Conservation (phyloP, 768 basidiomycete genomes). For the Glaciozyma antarctica region DNA sequence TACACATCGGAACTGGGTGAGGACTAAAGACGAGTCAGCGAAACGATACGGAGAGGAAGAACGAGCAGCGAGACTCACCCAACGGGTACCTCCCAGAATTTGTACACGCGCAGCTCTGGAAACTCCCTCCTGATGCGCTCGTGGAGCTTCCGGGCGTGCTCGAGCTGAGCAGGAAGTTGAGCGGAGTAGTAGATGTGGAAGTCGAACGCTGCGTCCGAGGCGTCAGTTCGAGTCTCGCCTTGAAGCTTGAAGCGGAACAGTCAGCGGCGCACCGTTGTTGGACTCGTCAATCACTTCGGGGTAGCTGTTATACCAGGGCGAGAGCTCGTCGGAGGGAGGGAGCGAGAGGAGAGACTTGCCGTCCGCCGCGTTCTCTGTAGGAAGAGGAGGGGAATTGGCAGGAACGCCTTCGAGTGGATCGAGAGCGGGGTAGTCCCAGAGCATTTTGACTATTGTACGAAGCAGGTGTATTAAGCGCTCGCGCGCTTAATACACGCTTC, state of each 20-base stretch:
- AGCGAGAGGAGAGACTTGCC: constrained; percentile 16
- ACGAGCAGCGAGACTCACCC: constrained; percentile 9
- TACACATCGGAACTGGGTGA: constrained; percentile 27
- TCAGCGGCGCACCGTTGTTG: constrained; percentile 25
- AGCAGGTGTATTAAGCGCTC: too few relatives aligned
- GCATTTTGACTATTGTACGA: background rate
- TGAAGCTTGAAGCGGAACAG: background rate
- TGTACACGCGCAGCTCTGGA: constrained; percentile 30
- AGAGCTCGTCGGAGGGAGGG: constrained; percentile 2
- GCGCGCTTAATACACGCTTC: too few relatives aligned
- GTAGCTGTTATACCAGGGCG: constrained; percentile 16
- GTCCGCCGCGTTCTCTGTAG: constrained; percentile 7
- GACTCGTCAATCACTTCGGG: constrained; percentile 13
- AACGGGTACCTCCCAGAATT: constrained; percentile 21
- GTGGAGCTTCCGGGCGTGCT: constrained; percentile 25
- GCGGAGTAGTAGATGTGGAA: constrained; percentile 14
- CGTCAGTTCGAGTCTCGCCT: background rate
- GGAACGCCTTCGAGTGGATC: constrained; percentile 3
- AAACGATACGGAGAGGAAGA: background rate
- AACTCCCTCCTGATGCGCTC: constrained; percentile 26
- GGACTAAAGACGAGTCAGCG: background rate
- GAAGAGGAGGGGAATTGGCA: background rate
- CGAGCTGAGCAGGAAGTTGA: constrained; percentile 4
- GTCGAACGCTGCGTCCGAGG: background rate
- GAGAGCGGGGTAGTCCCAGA: background rate